A percentile compares a stretch with the other conserved stretches of the same genome.
These are phyloP conservation scores for Wickerhamiella sergipiensis DNA, from an alignment of 805 yeast species.

Conservation along the genomic window DNA sequence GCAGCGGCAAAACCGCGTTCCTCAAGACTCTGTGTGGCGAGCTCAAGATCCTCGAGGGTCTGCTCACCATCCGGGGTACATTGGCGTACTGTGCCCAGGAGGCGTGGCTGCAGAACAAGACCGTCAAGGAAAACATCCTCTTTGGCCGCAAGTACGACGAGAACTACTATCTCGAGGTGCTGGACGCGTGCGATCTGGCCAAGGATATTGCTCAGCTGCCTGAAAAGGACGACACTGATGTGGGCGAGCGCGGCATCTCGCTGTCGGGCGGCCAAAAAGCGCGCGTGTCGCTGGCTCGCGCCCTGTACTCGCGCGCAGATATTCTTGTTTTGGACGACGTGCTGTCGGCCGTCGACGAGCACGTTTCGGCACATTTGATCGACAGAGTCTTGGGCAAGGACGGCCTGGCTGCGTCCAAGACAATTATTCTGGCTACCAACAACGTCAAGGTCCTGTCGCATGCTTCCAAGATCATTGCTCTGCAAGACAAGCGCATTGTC, in stretches of 20 bases:
- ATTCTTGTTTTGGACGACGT: constrained; percentile 85
- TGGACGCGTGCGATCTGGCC: constrained; percentile 76
- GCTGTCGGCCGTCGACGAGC: constrained; percentile 93
- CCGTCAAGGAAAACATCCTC: constrained; percentile 74
- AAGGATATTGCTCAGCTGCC: constrained; percentile 70
- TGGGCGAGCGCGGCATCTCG: constrained; percentile 95
- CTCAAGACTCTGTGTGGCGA: constrained; percentile 69
- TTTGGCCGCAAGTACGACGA: constrained; percentile 81
- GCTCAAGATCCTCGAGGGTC: constrained; percentile 53
- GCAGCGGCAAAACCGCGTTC: constrained; percentile 72
- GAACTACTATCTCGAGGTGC: constrained; percentile 63
- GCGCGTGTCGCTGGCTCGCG: constrained; percentile 83
- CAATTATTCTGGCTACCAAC: constrained; percentile 70
- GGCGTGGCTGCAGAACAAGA: constrained; percentile 88
- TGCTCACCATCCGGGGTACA: constrained; percentile 50
- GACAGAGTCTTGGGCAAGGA: constrained; percentile 59
- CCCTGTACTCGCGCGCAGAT: constrained; percentile 90
- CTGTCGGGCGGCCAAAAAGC: constrained; percentile 98
- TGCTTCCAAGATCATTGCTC: constrained; percentile 52
- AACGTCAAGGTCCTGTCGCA: constrained; percentile 61
- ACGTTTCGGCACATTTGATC: constrained; percentile 78
- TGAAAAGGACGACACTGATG: constrained; percentile 82
- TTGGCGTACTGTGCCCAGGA: constrained; percentile 77
- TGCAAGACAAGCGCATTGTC: constrained; percentile 32
- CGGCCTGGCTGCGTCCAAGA: constrained; percentile 58